A percentile compares a stretch with the other conserved stretches of the same genome.
These are phyloP conservation scores for Manihot esculenta DNA, from an alignment of 441 rosid genomes.

Conservation along the genomic window DNA sequence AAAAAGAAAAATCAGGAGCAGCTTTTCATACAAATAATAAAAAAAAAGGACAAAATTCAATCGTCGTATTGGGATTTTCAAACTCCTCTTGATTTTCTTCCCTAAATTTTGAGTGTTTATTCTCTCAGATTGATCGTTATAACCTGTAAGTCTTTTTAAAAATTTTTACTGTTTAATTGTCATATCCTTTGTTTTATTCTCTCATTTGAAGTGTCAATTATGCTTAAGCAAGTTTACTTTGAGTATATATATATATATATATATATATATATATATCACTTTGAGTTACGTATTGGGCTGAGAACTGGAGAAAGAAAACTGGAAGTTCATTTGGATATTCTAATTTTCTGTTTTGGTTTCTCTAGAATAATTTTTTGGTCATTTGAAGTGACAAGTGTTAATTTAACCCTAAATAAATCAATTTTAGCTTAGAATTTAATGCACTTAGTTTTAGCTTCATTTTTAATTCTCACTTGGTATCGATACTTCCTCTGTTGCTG, in stretches of 20 bases:
- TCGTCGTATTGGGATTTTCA: too few species aligned
- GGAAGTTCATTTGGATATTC: background rate
- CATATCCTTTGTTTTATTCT: background rate
- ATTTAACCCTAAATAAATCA: background rate
- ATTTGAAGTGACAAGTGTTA: background rate
- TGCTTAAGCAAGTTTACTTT: background rate
- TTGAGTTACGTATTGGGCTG: background rate
- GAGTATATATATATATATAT: too few species aligned
- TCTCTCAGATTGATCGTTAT: slow-evolving; percentile 6
- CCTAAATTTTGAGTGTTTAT: background rate
- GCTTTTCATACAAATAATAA: too few species aligned
- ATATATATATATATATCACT: too few species aligned
- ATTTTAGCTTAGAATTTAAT: background rate
- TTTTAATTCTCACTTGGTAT: background rate
- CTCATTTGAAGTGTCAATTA: slow-evolving; percentile 14
- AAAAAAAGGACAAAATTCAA: too few species aligned
- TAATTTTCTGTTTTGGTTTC: background rate
- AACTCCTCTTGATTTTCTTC: background rate
- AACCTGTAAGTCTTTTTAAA: background rate
- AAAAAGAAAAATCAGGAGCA: too few species aligned
- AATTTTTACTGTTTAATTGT: too few species aligned
- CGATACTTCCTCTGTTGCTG: background rate
- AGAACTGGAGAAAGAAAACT: background rate
- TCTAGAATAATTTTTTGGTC: background rate
- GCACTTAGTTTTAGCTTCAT: slow-evolving; percentile 1